Evolutionary conservation across 345 rosid genomes (phyloP), one percentile per base, ranked within the genome.

Genomic region (Hevea brasiliensis): DNA sequence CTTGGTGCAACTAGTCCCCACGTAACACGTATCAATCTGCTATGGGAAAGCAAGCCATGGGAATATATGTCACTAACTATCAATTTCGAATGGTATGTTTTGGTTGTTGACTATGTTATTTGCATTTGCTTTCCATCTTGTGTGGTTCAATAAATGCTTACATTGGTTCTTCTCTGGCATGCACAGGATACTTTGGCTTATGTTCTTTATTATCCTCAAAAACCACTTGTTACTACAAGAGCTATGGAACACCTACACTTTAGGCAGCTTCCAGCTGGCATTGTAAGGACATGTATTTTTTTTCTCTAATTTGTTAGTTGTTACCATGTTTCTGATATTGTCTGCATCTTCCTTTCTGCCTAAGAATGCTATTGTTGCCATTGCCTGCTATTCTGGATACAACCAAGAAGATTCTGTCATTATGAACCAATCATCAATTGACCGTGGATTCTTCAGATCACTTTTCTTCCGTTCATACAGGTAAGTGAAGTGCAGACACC

Each of bases 1-100:
- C 5, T 75, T 76, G 75, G 51, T 82, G 75, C 51, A 4, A 45
- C 61, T 81, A 95, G 99, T 95, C 99, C 61, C 98, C 97, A 2
- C 97, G 99, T 92, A 95, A 95, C 77, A 95, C 98, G 1, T 95
- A 95, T 79, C 99, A 95, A 81, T 95, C 99, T 55, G 98, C 99
- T 41, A 95, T 95, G 98, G 99, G 99, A 56, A 95, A 95, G 87
- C 99, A 95, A 89, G 98, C 99, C 53, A 92, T 95, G 98, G 99
- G 99, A 74, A 91, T 95, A 54, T 95, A 95, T 68, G 99, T 95
- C 72, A 95, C 99, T 40, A 95, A 95, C 80, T 95, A 89, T 86
- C 99, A 95, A 70, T 95, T 95, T 57, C 92, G 97, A 57, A 95
- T 95, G 98, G 98, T 95, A 76, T 67, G 77, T 42, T 44, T 71